A percentile compares a stretch with the other conserved stretches of the same genome.
Evolutionary conservation across 139 green algal species (phyloP).

Genomic region (Coelastrella sp.): DNA sequence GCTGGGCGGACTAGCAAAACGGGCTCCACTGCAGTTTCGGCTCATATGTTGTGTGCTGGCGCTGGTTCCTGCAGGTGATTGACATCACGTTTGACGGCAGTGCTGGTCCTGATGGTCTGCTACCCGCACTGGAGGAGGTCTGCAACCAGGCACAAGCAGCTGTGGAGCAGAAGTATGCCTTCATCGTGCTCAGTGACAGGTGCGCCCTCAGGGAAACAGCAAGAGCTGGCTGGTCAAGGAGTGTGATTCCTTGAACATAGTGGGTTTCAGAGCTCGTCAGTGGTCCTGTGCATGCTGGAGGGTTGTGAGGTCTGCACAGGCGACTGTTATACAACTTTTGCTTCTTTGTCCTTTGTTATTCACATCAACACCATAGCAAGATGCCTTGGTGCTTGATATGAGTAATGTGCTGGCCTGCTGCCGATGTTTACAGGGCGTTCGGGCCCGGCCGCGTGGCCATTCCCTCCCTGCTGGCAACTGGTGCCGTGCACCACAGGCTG

Average conservation of each 20-base stretch:
- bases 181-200: slow-evolving; percentile 84
- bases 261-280: no score
- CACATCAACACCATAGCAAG: no score
- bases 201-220: not conserved
- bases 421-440: slow-evolving; percentile 47
- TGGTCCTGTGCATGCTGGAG: no score
- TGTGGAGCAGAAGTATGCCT: slow-evolving; percentile 65
- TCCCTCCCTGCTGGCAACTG: slow-evolving; percentile 86
- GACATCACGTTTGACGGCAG: slow-evolving; percentile 88
- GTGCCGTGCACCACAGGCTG: slow-evolving; percentile 93
- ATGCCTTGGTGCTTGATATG: no score
- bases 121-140: slow-evolving; percentile 81
- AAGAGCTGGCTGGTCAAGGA: no score
- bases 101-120: slow-evolving; percentile 82
- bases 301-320: no score
- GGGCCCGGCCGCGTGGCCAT: slow-evolving; percentile 80
- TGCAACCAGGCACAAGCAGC: slow-evolving; percentile 79
- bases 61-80: slow-evolving; percentile 66
- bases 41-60: not conserved
- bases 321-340: no score
- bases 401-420: no score
- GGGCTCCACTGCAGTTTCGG: not conserved
- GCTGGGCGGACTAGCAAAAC: not conserved
- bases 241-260: no score
- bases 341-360: no score